These are phyloP conservation scores for Cladosporium sphaerospermum DNA, from an alignment of 2,329 filamentous ascomycete species.

Conservation along the genomic window DNA sequence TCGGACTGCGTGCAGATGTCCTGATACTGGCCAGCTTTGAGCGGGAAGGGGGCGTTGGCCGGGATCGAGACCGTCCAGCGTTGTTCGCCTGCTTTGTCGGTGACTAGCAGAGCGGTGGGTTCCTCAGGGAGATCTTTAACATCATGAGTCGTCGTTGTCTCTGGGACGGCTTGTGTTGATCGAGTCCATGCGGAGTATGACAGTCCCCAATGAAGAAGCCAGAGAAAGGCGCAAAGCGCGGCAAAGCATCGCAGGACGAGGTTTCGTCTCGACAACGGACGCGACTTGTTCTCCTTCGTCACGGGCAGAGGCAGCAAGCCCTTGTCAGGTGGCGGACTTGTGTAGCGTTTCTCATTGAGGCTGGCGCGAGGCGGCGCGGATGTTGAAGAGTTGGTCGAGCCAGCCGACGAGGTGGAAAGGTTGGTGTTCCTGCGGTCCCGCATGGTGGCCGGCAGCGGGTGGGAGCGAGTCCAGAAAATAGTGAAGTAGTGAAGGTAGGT, in stretches of 20 bases:
- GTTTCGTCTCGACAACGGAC: conserved; percentile 6
- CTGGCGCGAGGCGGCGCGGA: conserved; percentile 50
- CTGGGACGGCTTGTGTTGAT: conserved; percentile 10
- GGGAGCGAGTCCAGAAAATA: background rate
- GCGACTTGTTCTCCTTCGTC: conserved; percentile 9
- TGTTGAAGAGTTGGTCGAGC: conserved; percentile 65
- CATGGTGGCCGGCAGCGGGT: conserved; percentile 27
- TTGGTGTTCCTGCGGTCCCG: conserved; percentile 43
- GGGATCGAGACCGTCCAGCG: conserved; percentile 83
- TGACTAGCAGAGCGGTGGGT: conserved; percentile 65
- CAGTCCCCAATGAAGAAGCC: conserved; percentile 9
- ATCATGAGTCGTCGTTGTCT: conserved; percentile 7
- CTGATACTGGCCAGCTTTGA: conserved; percentile 59
- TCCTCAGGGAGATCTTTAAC: conserved; percentile 57
- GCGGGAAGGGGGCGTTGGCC: conserved; percentile 57
- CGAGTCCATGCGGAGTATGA: background rate
- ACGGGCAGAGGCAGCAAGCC: conserved; percentile 7
- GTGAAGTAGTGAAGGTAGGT: background rate
- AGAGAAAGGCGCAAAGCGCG: conserved; percentile 14
- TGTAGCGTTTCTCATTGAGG: conserved; percentile 50
- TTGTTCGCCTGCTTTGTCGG: conserved; percentile 56
- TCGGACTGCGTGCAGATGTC: conserved; percentile 58
- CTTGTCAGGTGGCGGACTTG: background rate
- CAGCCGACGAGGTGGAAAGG: conserved; percentile 56
- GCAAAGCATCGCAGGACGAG: conserved; percentile 15